phyloP scores from a whole-genome alignment of 371 early-diverging fungal genomes.

The Mucor ambiguus region DNA sequence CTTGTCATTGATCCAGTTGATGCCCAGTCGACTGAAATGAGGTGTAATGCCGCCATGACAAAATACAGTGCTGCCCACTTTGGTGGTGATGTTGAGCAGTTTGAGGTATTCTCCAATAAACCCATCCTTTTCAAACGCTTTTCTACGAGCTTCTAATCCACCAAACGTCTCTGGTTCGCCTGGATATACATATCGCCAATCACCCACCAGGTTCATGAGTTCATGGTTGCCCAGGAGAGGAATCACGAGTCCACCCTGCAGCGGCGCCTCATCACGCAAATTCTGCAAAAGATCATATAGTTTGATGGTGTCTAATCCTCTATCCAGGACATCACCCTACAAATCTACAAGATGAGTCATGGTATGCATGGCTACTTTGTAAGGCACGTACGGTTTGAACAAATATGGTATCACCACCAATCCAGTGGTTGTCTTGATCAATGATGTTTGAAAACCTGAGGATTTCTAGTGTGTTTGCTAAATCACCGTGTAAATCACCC shows the following conservation, averaged over 20 bases:
- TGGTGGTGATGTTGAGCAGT: conserved; percentile 58
- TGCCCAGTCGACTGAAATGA: conserved; percentile 50
- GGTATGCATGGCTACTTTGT: neutral
- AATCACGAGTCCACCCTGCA: conserved; percentile 63
- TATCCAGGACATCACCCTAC: conserved; percentile 77
- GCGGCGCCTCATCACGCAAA: conserved; percentile 61
- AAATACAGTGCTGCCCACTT: conserved; percentile 69
- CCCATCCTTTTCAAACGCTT: conserved; percentile 64
- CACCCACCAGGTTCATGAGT: conserved; percentile 74
- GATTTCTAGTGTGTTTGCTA: conserved; percentile 55
- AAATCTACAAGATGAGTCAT: neutral
- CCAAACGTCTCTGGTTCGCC: conserved; percentile 73
- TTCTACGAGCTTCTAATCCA: conserved; percentile 46
- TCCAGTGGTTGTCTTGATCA: conserved; percentile 65
- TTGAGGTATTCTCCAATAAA: conserved; percentile 68
- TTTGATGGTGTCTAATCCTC: conserved; percentile 73
- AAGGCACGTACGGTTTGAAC: conserved; percentile 47
- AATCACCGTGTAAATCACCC: conserved; percentile 82
- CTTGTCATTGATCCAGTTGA: conserved; percentile 59
- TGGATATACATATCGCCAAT: conserved; percentile 72
- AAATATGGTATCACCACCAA: conserved; percentile 57
- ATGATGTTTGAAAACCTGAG: conserved; percentile 65
- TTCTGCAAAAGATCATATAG: conserved; percentile 63
- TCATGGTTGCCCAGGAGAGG: conserved; percentile 71
- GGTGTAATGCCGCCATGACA: conserved; percentile 75